These are phyloP conservation scores for Chalciporus sphaerocephalus DNA, from an alignment of 768 basidiomycete species.

Conservation along the genomic window DNA sequence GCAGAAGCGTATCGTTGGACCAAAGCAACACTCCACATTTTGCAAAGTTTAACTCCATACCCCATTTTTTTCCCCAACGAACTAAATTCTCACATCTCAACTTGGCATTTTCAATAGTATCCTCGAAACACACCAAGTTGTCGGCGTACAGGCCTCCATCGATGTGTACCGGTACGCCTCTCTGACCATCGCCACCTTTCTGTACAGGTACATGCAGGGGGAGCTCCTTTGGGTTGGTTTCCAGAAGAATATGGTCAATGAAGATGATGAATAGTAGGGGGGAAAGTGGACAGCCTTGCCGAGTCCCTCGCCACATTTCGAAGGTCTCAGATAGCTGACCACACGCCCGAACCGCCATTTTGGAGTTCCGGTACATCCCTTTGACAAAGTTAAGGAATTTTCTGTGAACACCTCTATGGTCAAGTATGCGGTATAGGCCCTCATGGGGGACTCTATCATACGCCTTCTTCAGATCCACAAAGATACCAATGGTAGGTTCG, in stretches of 20 bases:
- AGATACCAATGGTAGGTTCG: constrained; percentile 1
- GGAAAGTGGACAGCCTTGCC: constrained; percentile 14
- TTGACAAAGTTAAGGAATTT: background rate
- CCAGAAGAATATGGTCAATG: constrained; percentile 4
- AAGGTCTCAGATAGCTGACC: background rate
- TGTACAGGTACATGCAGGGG: too few relatives aligned
- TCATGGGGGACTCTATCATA: constrained; percentile 10
- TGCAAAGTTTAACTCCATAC: constrained; percentile 1
- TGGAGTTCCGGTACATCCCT: background rate
- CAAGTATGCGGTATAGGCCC: constrained; percentile 5
- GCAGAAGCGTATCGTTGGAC: background rate
- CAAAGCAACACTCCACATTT: constrained; percentile 1
- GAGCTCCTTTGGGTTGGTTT: constrained; percentile 1
- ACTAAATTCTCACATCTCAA: background rate
- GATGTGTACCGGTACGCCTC: too few relatives aligned
- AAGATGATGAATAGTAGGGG: constrained; percentile 12
- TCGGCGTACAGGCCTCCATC: constrained; percentile 4
- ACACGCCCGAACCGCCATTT: background rate
- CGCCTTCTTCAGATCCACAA: constrained; percentile 16
- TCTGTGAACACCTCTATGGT: constrained; percentile 5
- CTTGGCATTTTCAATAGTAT: constrained; percentile 13
- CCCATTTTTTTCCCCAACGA: constrained; percentile 4
- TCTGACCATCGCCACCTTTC: too few relatives aligned
- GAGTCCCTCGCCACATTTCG: constrained; percentile 1
- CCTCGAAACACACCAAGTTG: constrained; percentile 1